Evolutionary conservation across 106 monocot genomes (phyloP).

Genomic region (Allium cepa): DNA sequence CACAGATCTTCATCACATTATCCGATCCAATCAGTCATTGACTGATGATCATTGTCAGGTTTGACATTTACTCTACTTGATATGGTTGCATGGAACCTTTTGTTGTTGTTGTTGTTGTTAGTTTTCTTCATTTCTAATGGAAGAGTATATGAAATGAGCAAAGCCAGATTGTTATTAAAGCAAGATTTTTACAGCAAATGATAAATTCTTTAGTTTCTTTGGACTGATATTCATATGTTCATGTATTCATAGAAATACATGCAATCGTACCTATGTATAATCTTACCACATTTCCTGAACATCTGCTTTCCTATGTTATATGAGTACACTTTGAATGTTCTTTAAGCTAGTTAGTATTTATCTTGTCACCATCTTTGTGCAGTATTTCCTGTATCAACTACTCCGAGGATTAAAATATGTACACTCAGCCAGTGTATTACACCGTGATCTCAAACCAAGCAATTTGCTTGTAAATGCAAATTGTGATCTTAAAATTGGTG

Average conservation of each 20-base stretch:
- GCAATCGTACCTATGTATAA: too few relatives aligned
- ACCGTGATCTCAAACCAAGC: constrained; percentile 63
- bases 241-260: too few relatives aligned
- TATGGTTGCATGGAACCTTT: background rate
- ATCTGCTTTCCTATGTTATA: background rate
- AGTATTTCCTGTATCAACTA: constrained; percentile 55
- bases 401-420: constrained; percentile 44
- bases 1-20: constrained; percentile 55
- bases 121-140: too few relatives aligned
- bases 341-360: background rate
- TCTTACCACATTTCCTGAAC: too few relatives aligned
- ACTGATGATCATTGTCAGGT: constrained; percentile 56
- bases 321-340: background rate
- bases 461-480: constrained; percentile 65
- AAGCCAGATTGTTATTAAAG: background rate
- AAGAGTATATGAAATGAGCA: too few relatives aligned
- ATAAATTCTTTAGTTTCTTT: too few relatives aligned
- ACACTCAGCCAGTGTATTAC: constrained; percentile 63
- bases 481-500: constrained; percentile 73
- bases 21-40: constrained; percentile 36
- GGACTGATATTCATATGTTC: too few relatives aligned
- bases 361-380: constrained; percentile 1
- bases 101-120: background rate
- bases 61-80: background rate
- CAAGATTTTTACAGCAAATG: background rate